Conservation (phyloP, 164 flowering plant species). For the Malania oleifera region DNA sequence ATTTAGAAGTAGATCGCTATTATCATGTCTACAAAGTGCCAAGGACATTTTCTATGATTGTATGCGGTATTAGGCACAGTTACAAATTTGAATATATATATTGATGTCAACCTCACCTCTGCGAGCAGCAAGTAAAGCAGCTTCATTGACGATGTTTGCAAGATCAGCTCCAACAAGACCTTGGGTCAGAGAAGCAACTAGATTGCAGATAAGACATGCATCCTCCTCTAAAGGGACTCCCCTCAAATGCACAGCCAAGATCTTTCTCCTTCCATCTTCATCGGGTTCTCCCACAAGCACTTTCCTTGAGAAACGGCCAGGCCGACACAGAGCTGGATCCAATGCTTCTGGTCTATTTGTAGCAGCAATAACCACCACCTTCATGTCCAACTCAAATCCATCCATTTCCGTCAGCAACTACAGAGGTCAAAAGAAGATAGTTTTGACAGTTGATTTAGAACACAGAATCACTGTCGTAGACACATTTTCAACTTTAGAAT, state of each 20-base stretch:
- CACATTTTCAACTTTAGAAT: background rate
- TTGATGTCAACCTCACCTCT: constrained; percentile 62
- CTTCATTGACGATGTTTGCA: constrained; percentile 91
- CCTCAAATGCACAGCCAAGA: constrained; percentile 84
- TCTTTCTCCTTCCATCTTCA: constrained; percentile 78
- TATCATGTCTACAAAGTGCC: no score
- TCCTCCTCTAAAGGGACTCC: constrained; percentile 90
- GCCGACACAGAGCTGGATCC: constrained; percentile 93
- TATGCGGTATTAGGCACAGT: no score
- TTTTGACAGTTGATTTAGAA: constrained; percentile 1
- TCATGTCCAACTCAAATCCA: constrained; percentile 90
- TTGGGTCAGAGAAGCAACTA: constrained; percentile 86
- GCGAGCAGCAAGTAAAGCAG: constrained; percentile 95
- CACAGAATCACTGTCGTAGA: background rate
- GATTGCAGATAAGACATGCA: constrained; percentile 47
- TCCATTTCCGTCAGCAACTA: constrained; percentile 98
- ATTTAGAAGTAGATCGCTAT: no score
- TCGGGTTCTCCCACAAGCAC: constrained; percentile 92
- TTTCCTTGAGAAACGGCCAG: constrained; percentile 98
- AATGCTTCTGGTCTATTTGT: constrained; percentile 94
- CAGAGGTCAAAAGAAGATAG: constrained; percentile 15
- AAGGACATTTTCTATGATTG: no score
- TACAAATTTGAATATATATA: no score
- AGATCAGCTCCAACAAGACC: constrained; percentile 99
- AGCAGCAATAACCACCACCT: constrained; percentile 89